Conservation (phyloP, 139 green algal genomes). For the Tetradesmus lagerheimii region DNA sequence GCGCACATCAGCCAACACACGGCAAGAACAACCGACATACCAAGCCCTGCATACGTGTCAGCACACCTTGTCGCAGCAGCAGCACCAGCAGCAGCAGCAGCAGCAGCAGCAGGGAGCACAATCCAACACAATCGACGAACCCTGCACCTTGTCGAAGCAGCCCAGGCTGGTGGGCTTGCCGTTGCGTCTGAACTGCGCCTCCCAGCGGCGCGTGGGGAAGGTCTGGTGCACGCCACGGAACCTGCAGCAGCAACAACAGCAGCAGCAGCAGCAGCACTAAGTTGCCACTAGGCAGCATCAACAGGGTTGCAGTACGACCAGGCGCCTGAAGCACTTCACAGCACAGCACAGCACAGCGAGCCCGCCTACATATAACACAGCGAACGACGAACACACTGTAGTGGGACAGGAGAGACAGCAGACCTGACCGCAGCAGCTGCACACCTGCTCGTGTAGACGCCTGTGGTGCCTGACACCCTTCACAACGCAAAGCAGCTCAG, state of each 20-base stretch:
- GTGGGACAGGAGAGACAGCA: too few species aligned
- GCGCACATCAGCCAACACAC: background rate
- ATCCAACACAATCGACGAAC: too few species aligned
- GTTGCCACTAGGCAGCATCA: background rate
- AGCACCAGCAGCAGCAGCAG: too few species aligned
- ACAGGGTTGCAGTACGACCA: background rate
- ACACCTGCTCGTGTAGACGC: background rate
- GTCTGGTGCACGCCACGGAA: slow-evolving; percentile 94
- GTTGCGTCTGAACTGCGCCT: slow-evolving; percentile 90
- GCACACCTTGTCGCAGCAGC: background rate
- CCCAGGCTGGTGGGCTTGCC: slow-evolving; percentile 85
- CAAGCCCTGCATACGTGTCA: too few species aligned
- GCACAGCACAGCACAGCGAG: too few species aligned
- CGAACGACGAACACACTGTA: too few species aligned
- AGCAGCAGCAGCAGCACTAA: background rate
- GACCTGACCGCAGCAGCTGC: background rate
- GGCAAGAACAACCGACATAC: too few species aligned
- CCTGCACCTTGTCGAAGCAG: slow-evolving; percentile 24
- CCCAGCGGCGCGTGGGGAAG: slow-evolving; percentile 91
- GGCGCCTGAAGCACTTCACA: background rate
- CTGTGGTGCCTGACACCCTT: too few species aligned
- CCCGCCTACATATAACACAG: too few species aligned
- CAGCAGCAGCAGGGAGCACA: too few species aligned
- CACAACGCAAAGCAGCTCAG: too few species aligned
- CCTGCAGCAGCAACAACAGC: slow-evolving; percentile 54